A percentile compares a stretch with the other conserved stretches of the same genome.
phyloP scores from a whole-genome alignment of 495 filamentous ascomycete species.

The Hypoxylon trugodes region DNA sequence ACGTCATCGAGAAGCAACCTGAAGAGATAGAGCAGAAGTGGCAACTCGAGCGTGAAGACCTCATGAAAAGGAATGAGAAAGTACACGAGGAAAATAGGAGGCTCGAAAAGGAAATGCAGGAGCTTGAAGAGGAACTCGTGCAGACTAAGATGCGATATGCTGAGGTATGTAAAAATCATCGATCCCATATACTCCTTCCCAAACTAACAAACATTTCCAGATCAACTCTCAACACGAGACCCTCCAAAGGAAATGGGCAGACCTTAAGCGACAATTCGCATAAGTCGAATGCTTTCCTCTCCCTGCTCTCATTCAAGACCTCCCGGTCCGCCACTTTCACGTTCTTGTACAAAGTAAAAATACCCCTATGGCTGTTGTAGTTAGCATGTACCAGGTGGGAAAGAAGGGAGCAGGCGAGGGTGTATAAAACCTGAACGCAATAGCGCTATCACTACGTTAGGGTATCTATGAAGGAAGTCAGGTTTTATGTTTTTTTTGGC shows the following conservation, averaged over 20 bases:
- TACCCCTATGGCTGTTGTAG: constrained; percentile 20
- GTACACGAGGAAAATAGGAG: constrained; percentile 92
- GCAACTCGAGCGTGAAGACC: constrained; percentile 85
- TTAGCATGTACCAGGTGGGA: constrained; percentile 10
- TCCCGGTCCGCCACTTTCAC: constrained; percentile 9
- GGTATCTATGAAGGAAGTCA: constrained; percentile 23
- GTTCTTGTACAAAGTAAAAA: constrained; percentile 41
- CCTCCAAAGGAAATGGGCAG: constrained; percentile 80
- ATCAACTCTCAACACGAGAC: constrained; percentile 77
- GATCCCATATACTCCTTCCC: not conserved
- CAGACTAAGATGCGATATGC: constrained; percentile 94
- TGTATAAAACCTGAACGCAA: not conserved
- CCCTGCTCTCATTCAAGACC: constrained; percentile 11
- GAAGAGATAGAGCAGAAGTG: constrained; percentile 85
- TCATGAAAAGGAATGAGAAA: constrained; percentile 91
- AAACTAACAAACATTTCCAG: constrained; percentile 51
- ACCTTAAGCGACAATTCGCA: constrained; percentile 70
- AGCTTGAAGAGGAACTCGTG: constrained; percentile 95
- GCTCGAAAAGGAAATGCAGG: constrained; percentile 88
- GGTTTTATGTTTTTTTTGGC: constrained; percentile 15
- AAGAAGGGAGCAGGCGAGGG: constrained; percentile 4
- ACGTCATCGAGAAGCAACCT: constrained; percentile 87
- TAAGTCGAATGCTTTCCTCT: constrained; percentile 20
- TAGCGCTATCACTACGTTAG: not conserved
- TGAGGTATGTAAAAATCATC: constrained; percentile 70